Evolutionary conservation across 192 early-diverging fungal genomes (phyloP), one percentile per base, ranked within the genome.

Genomic region (Backusella parvicylindrica): DNA sequence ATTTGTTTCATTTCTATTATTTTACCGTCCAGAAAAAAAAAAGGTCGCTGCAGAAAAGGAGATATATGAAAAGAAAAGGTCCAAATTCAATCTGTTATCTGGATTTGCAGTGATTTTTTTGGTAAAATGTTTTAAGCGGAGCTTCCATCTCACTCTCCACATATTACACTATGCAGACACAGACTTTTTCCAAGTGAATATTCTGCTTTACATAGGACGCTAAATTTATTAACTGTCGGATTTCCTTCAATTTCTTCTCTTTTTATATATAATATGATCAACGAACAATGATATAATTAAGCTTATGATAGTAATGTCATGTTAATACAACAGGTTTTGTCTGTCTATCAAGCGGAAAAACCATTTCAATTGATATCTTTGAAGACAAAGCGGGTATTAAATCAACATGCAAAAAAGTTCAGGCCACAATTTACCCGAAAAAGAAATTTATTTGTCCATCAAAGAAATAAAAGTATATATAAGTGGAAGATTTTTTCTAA

Each of bases 381-480:
- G 26, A 28, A 28, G 8, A 26, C 9, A 18, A 60, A 60, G 23
- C 23, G 53, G 53, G 12, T 13, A 11, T 26, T 60, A 21, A 60
- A 60, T 60, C 11, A 6, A 2, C 21, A 60, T 21, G 53, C 12
- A 60, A 60, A 60, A 60, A 11, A 28, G 23, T 56, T 56, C 53
- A 56, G 53, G 53, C 53, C 53, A 60, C 53, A 60, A 60, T 60
- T 60, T 60, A 60, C 23, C 53, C 53, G 53, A 28, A 60, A 60
- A 60, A 28, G 53, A 60, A 28, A 30, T 28, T 2, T 28, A 60
- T 26, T 28, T 60, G 53, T 23, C 53, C 21, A 50, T 50, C 47
- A 49, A 49, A 49, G 40, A 49, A 49, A 49, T 2, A 60, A 11
- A 60, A 3, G 26, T 3, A 28, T 26, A 60, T 60, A 13, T 60